Evolutionary conservation across 148 eudicot genomes (phyloP), one percentile per base, ranked within the genome.

Genomic region (Gaultheria prostrata): DNA sequence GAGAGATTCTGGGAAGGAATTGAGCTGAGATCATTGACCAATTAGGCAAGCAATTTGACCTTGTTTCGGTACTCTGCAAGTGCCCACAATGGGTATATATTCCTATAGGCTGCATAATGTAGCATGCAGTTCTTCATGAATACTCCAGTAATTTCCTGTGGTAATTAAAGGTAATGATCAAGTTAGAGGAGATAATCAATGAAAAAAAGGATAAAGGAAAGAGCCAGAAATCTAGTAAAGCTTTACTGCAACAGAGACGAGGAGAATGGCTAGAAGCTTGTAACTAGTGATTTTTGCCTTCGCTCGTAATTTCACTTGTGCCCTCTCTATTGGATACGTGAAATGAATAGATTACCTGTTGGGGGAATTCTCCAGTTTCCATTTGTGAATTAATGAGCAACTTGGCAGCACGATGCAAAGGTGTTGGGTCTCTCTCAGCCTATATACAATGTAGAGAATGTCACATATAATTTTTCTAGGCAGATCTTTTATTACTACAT

Each of bases 351-450:
- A 63, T 82, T 86, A 86, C 90, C 90, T 89, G 83, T 72, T 89
- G 90, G 0, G 90, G 90, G 65, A 86, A 89, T 69, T 89, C 90
- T 18, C 90, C 90, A 57, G 70, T 77, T 80, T 86, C 89, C 84
- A 86, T 49, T 50, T 89, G 90, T 56, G 89, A 86, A 74, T 89
- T 89, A 71, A 89, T 89, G 78, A 89, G 61, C 54, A 86, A 86
- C 82, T 86, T 89, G 35, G 90, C 90, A 35, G 77, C 89, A 15
- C 83, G 80, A 83, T 89, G 90, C 90, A 39, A 0, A 39, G 43
- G 43, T 39, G 43, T 39, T 39, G 43, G 43, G 43, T 39, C 43
- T 39, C 43, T 89, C 53, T 82, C 83, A 7, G 70, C 84, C 90
- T 88, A 54, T 32, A 13, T 39, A 39, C 13, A 46, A 83, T 20